Conservation (phyloP, 2,329 filamentous ascomycete species). For the Neonectria faginata region DNA sequence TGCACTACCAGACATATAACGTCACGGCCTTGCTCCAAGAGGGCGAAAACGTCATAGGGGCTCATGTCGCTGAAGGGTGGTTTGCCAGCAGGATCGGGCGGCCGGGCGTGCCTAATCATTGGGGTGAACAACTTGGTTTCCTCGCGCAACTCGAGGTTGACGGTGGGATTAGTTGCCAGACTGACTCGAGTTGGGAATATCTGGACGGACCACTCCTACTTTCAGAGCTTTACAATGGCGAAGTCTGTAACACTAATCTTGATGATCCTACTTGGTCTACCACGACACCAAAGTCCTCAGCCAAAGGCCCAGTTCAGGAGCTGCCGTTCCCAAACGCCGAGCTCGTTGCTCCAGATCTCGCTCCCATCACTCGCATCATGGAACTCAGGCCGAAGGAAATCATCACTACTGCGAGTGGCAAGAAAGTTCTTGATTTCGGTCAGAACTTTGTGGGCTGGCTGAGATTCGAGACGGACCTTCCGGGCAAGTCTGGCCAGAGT, state of each 20-base stretch:
- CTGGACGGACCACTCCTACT: conserved; percentile 15
- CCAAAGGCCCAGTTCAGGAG: conserved; percentile 1
- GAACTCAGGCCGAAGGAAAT: conserved; percentile 30
- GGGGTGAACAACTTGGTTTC: conserved; percentile 44
- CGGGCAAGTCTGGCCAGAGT: conserved; percentile 53
- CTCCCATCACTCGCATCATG: conserved; percentile 49
- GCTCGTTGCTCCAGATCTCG: conserved; percentile 54
- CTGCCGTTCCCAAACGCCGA: conserved; percentile 37
- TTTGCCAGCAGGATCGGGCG: conserved; percentile 50
- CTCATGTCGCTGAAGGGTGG: conserved; percentile 62
- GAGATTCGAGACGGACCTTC: conserved; percentile 47
- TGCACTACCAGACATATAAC: conserved; percentile 64
- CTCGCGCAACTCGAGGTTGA: conserved; percentile 49
- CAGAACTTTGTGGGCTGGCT: conserved; percentile 68
- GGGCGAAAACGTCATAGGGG: conserved; percentile 28
- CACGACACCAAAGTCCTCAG: not conserved
- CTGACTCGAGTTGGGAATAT: conserved; percentile 51
- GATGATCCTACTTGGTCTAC: conserved; percentile 13
- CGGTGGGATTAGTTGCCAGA: conserved; percentile 42
- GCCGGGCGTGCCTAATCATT: conserved; percentile 44
- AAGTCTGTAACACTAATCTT: conserved; percentile 22
- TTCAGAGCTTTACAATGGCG: conserved; percentile 24
- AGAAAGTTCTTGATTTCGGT: conserved; percentile 66
- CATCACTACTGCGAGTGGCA: conserved; percentile 52
- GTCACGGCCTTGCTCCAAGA: conserved; percentile 54